Evolutionary conservation across 2,329 filamentous ascomycete species (phyloP), one percentile per base, ranked within the genome.

Genomic region (Monosporascus sp.): DNA sequence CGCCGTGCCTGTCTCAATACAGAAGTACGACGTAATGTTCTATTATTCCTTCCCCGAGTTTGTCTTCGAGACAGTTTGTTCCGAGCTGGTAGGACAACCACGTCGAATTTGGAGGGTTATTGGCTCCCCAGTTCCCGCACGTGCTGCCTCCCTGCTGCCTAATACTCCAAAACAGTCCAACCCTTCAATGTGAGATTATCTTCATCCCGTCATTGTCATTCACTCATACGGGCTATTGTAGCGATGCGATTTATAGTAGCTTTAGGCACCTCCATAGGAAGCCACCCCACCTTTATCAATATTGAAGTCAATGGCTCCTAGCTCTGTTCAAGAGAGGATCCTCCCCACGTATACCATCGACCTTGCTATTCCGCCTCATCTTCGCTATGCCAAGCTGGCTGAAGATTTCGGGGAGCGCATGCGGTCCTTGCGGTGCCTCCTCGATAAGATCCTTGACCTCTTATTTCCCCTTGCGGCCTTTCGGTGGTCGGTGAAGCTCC

Each of bases 341-440:
- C 57, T 63, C 24, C 60, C 62, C 1, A 53, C 52, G 9, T 64
- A 63, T 51, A 60, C 59, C 14, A 83, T 85, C 57, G 76, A 85
- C 58, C 72, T 85, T 3, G 79, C 78, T 2, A 72, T 76, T 2
- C 74, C 79, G 1, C 80, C 82, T 2, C 62, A 68, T 28, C 64
- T 78, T 54, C 74, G 81, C 49, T 85, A 84, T 65, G 63, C 70
- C 18, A 63, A 74, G 31, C 65, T 85, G 1, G 77, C 76, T 18
- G 62, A 52, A 5, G 70, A 74, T 24, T 79, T 80, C 60, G 69
- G 72, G 26, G 57, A 69, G 5, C 63, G 72, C 46, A 70, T 83
- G 56, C 61, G 63, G 18, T 63, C 68, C 3, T 65, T 87, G 0
- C 68, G 72, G 0, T 58, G 60, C 1, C 65, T 85, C 0, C 84